Evolutionary conservation across 78 protist genomes (phyloP).

Genomic region (Guillardia theta): DNA sequence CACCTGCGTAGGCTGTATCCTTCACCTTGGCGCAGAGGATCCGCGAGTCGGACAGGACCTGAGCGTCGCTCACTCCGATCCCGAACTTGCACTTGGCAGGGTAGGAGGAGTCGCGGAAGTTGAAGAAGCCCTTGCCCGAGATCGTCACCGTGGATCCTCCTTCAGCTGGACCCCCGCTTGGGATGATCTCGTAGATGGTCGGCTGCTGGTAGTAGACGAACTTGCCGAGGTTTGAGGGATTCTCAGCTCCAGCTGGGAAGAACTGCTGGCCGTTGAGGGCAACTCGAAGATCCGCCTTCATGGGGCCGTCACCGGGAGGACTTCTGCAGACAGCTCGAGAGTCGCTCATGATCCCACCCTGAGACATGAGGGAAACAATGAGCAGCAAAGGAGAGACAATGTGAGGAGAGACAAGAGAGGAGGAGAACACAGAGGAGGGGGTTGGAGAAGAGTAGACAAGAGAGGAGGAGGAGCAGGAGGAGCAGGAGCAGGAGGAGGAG

Average conservation of each 20-base stretch:
- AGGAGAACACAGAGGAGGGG: too few species aligned
- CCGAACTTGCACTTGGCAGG: not conserved
- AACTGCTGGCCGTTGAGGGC: conserved; percentile 4
- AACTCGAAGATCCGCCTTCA: not conserved
- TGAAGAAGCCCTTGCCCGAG: not conserved
- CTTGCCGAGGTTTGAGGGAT: not conserved
- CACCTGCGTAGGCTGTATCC: not conserved
- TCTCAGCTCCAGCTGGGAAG: not conserved
- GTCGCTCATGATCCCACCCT: not conserved
- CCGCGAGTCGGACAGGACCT: not conserved
- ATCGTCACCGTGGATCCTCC: not conserved
- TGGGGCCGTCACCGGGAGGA: not conserved
- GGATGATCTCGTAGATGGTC: not conserved
- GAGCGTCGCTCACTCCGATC: not conserved
- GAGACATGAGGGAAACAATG: too few species aligned
- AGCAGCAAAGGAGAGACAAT: too few species aligned
- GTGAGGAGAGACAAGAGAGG: too few species aligned
- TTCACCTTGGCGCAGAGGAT: not conserved
- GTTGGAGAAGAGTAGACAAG: too few species aligned
- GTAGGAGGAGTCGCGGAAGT: not conserved
- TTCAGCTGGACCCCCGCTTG: not conserved
- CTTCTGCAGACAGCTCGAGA: not conserved
- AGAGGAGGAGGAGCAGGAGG: too few species aligned
- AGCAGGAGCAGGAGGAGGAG: too few species aligned
- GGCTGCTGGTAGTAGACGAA: not conserved